Evolutionary conservation across 306 rosid species (phyloP), one percentile per base, ranked within the genome.

Genomic region (Citrullus colocynthis): DNA sequence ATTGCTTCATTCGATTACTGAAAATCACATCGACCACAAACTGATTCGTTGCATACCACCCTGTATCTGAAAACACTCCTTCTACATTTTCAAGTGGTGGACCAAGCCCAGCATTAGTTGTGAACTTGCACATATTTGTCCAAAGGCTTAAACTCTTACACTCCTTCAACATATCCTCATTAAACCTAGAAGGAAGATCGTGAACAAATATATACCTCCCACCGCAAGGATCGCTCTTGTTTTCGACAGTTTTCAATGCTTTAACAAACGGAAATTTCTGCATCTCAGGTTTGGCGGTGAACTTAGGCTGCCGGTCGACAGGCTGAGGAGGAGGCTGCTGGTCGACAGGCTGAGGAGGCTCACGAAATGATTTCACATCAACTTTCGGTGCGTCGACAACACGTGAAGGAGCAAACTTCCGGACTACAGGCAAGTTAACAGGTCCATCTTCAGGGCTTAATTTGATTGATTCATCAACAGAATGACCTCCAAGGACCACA

Each of bases 81-180:
- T 92, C 96, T 15, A 77, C 91, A 86, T 96, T 92, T 91, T 89
- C 98, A 15, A 96, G 87, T 4, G 99, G 99, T 2, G 98, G 99
- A 52, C 99, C 99, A 73, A 96, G 98, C 78, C 99, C 99, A 4
- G 93, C 91, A 85, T 92, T 96, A 18, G 86, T 84, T 0, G 98
- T 95, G 86, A 92, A 95, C 89, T 92, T 92, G 11, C 99, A 95
- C 99, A 95, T 95, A 73, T 95, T 91, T 28, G 97, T 95, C 99
- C 99, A 95, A 81, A 83, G 86, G 83, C 97, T 95, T 81, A 95
- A 76, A 80, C 86, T 92, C 85, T 57, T 80, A 52, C 99, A 95
- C 79, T 92, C 90, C 88, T 81, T 92, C 74, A 95, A 75, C 99
- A 95, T 95, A 60, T 95, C 97, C 89, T 95, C 99, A 60, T 95